Conservation (phyloP, 768 basidiomycete species). For the Suillus bovinus region DNA sequence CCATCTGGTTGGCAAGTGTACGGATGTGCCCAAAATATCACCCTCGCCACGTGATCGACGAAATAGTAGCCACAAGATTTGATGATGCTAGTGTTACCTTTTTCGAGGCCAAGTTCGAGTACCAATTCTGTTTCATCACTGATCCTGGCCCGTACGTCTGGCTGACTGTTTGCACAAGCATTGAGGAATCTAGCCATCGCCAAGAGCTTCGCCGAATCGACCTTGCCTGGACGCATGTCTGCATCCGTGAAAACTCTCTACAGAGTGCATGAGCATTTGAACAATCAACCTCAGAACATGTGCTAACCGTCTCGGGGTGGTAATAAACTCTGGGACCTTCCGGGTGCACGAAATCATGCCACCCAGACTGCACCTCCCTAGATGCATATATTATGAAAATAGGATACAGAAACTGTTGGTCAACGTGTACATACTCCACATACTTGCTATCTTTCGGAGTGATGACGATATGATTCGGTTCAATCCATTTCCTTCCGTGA, state of each 20-base stretch:
- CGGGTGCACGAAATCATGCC: conserved; percentile 38
- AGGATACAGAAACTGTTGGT: background rate
- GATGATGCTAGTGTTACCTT: background rate
- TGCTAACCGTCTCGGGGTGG: conserved; percentile 21
- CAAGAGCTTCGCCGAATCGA: background rate
- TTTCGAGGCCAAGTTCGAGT: conserved; percentile 4
- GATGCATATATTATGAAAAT: background rate
- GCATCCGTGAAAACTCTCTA: conserved; percentile 16
- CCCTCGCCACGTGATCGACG: conserved; percentile 7
- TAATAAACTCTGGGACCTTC: conserved; percentile 29
- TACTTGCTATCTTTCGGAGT: background rate
- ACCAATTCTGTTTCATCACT: conserved; percentile 6
- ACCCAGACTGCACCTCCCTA: conserved; percentile 24
- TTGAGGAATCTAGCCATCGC: background rate
- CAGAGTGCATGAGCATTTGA: background rate
- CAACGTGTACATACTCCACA: background rate
- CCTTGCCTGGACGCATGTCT: conserved; percentile 6
- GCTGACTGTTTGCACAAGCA: background rate
- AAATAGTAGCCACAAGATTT: conserved; percentile 15
- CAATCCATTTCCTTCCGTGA: background rate
- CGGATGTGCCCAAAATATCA: conserved; percentile 14
- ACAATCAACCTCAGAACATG: background rate
- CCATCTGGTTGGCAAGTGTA: conserved; percentile 4
- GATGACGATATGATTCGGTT: background rate
- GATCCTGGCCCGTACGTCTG: conserved; percentile 1